Evolutionary conservation across 805 yeast species (phyloP).

Genomic region (Candida easanensis): DNA sequence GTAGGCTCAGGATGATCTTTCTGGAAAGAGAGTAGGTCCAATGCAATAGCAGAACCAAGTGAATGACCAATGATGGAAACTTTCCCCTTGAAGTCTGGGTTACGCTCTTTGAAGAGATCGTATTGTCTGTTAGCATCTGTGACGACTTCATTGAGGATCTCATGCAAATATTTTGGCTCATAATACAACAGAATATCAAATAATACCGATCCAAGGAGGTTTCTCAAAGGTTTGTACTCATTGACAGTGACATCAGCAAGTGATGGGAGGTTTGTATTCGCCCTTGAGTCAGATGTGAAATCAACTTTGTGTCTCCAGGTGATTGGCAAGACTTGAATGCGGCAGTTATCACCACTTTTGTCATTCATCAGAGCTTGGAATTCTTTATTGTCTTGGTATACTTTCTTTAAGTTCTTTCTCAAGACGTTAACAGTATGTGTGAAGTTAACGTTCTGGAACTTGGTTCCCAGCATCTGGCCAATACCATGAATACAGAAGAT

Average conservation of each 20-base stretch:
- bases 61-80: constrained; percentile 90
- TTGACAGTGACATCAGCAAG: constrained; percentile 71
- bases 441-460: constrained; percentile 79
- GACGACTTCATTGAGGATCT: constrained; percentile 62
- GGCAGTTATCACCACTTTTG: constrained; percentile 42
- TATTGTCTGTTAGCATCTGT: constrained; percentile 62
- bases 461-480: constrained; percentile 82
- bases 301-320: constrained; percentile 84
- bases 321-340: constrained; percentile 83
- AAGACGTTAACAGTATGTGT: constrained; percentile 76
- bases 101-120: constrained; percentile 51
- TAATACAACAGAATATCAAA: constrained; percentile 79
- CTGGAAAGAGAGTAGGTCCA: constrained; percentile 65
- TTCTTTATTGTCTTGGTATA: constrained; percentile 39
- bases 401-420: constrained; percentile 49
- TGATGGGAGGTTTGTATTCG: constrained; percentile 51
- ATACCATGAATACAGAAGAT: constrained; percentile 93
- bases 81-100: constrained; percentile 76
- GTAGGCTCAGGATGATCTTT: constrained; percentile 22
- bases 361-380: constrained; percentile 38
- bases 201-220: constrained; percentile 80
- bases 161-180: constrained; percentile 62
- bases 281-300: constrained; percentile 49
- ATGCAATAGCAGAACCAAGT: constrained; percentile 79
- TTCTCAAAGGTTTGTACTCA: constrained; percentile 74